Base-by-base conservation (phyloP, 768 basidiomycete genomes). In the Pleurotus giganteus region DNA sequence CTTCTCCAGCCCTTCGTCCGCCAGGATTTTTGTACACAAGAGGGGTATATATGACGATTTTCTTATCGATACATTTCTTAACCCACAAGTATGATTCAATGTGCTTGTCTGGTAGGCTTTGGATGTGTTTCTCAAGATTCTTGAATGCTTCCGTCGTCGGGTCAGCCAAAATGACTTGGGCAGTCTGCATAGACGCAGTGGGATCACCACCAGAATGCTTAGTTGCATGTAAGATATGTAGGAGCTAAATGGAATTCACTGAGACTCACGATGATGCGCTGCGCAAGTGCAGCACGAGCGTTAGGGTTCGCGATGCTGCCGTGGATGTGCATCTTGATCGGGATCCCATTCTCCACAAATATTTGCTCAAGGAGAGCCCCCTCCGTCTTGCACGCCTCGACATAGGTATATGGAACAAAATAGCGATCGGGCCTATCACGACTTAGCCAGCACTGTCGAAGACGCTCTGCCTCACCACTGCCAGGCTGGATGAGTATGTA, bases 161-260 rank as follows among this genome's bases (percentile, higher is more conserved):
- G 65, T 91, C 89, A 2, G 89, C 90, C 7, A 92, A 76, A 52
- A 92, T 86, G 36, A 92, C 85, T 28, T 81, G 81, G 8, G 90
- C 89, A 4, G 79, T 78, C 60, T 88, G 83, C n/a, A 77, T 73
- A 17, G 87, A 82, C 8, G 87, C 84, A 50, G 81, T 76, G 2
- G 89, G 86, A 56, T 91, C 85, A 15, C 90, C 90, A 26, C 90
- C 90, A 29, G 88, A 92, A 61, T 91, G 86, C 90, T 91, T 57
- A 13, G 44, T 29, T 15, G 39, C 8, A 17, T 21, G 19, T 41
- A 41, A 13, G 39, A 58, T 34, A 32, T 34, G 4, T 15, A 27
- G 39, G n/a, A 56, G 54, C 9, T 45, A 46, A 28, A 17, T 45
- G 28, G 41, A 45, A 53, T n/a, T n/a, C 12, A 17, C 36, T 13